Evolutionary conservation across 208 protist genomes (phyloP).

Genomic region (Acanthamoeba royreba): DNA sequence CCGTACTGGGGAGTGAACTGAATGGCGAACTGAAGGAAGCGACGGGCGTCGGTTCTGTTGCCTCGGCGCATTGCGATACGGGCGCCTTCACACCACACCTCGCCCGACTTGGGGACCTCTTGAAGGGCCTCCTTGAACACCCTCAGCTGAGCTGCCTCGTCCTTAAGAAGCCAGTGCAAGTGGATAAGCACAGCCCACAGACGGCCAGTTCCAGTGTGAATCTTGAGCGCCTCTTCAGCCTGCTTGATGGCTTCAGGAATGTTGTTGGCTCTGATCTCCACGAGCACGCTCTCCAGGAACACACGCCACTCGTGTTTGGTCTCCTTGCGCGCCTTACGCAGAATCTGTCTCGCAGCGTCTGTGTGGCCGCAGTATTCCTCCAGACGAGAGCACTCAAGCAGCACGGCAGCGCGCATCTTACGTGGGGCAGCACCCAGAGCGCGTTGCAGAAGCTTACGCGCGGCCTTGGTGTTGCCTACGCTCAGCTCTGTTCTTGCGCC

Average conservation of each 20-base stretch:
- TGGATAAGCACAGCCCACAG: conserved; percentile 86
- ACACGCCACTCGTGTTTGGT: conserved; percentile 81
- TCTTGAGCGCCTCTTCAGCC: conserved; percentile 75
- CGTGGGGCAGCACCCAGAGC: conserved; percentile 72
- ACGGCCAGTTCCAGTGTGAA: conserved; percentile 79
- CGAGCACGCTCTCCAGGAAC: conserved; percentile 78
- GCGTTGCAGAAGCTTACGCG: conserved; percentile 70
- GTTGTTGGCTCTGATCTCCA: conserved; percentile 78
- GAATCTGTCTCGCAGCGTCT: conserved; percentile 67
- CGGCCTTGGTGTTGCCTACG: conserved; percentile 47
- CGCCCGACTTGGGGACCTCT: conserved; percentile 84
- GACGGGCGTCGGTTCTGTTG: conserved; percentile 53
- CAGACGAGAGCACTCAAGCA: conserved; percentile 78
- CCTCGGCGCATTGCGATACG: conserved; percentile 80
- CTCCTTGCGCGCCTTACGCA: conserved; percentile 71
- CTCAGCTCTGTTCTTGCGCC: conserved; percentile 73
- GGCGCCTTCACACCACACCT: conserved; percentile 89
- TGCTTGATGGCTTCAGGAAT: conserved; percentile 60
- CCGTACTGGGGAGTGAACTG: conserved; percentile 90
- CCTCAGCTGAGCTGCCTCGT: conserved; percentile 56
- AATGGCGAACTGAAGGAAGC: conserved; percentile 82
- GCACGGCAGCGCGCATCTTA: conserved; percentile 76
- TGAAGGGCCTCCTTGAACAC: conserved; percentile 79
- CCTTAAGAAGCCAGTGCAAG: conserved; percentile 67
- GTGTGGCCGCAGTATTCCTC: conserved; percentile 77